Conservation (phyloP, 2,329 filamentous ascomycete genomes). For the Scedosporium dehoogii region DNA sequence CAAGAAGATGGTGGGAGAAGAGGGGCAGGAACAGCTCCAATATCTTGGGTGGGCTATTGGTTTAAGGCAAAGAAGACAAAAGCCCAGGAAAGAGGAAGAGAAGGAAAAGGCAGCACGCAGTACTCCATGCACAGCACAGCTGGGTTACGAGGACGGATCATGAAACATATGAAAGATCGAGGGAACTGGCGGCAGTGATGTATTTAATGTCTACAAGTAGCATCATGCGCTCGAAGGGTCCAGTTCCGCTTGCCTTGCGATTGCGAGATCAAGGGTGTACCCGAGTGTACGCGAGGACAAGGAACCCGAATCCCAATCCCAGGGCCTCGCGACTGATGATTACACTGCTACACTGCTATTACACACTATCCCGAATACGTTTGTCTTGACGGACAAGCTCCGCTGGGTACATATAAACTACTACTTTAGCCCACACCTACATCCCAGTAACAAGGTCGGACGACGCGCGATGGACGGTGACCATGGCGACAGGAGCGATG, state of each 20-base stretch:
- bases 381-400: background rate
- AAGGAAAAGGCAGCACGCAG: background rate
- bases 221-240: slow-evolving; percentile 3
- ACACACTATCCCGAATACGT: background rate
- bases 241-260: background rate
- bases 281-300: background rate
- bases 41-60: background rate
- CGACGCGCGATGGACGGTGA: background rate
- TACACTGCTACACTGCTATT: background rate
- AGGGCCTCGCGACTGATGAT: no score
- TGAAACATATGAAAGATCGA: background rate
- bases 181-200: slow-evolving; percentile 2
- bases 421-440: background rate
- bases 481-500: background rate
- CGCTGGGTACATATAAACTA: background rate
- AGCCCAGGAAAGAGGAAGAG: background rate
- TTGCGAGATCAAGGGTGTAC: background rate
- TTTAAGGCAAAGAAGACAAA: background rate
- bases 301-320: background rate
- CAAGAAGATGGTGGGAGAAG: background rate
- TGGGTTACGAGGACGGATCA: background rate
- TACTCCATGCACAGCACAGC: background rate
- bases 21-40: background rate
- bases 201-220: slow-evolving; percentile 6
- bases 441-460: background rate